Evolutionary conservation across 768 basidiomycete species (phyloP).

Genomic region (Leccinum imitatum): DNA sequence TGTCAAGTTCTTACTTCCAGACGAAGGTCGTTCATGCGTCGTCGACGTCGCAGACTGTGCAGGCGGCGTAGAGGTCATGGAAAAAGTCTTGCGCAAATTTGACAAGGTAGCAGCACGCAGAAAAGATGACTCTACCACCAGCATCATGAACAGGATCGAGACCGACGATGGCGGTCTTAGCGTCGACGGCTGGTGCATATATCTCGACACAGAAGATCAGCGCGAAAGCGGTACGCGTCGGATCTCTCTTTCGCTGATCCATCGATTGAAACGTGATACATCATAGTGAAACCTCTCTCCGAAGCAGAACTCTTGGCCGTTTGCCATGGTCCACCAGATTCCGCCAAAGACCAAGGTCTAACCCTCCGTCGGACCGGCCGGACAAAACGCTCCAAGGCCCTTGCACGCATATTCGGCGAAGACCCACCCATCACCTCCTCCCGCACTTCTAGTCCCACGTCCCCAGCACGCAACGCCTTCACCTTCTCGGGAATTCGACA

Average conservation of each 20-base stretch:
- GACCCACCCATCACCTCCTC: constrained; percentile 31
- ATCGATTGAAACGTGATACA: background rate
- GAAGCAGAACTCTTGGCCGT: constrained; percentile 80
- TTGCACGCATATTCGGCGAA: constrained; percentile 51
- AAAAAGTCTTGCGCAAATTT: constrained; percentile 88
- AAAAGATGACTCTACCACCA: constrained; percentile 40
- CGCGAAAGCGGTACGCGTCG: constrained; percentile 49
- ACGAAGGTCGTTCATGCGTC: constrained; percentile 73
- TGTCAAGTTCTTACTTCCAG: constrained; percentile 85
- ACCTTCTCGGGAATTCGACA: constrained; percentile 12
- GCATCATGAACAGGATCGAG: constrained; percentile 53
- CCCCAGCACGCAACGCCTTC: constrained; percentile 24
- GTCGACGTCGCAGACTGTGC: constrained; percentile 81
- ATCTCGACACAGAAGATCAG: constrained; percentile 57
- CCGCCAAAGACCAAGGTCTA: constrained; percentile 76
- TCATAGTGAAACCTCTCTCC: constrained; percentile 67
- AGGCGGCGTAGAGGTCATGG: constrained; percentile 83
- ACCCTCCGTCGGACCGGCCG: constrained; percentile 60
- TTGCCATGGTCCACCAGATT: constrained; percentile 80
- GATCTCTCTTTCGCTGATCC: background rate
- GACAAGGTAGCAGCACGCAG: constrained; percentile 55
- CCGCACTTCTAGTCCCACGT: constrained; percentile 37
- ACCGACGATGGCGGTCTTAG: constrained; percentile 72
- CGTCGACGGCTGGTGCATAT: constrained; percentile 91
- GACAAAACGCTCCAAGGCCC: constrained; percentile 40